Conservation (phyloP, 2,329 filamentous ascomycete species). For the Aurifilum marmelostoma region DNA sequence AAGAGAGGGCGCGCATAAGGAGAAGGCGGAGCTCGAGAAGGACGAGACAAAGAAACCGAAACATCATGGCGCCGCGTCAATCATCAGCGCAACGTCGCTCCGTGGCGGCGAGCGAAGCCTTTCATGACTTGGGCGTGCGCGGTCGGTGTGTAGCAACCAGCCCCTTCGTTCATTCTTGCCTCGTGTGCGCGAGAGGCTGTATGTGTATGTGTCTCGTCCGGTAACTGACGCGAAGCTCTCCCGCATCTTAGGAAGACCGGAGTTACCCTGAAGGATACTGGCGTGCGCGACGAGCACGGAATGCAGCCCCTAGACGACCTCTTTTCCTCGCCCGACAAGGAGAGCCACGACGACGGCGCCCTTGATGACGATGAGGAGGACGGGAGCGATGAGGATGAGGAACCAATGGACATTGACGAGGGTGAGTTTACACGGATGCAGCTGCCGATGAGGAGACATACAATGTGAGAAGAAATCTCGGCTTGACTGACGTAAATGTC, state of each 20-base stretch:
- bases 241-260: conserved; percentile 78
- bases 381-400: conserved; percentile 46
- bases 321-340: conserved; percentile 82
- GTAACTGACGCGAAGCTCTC: conserved; percentile 6
- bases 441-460: neutral
- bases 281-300: conserved; percentile 85
- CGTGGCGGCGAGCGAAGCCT: conserved; percentile 48
- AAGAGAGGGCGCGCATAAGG: too few relatives aligned
- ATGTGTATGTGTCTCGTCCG: neutral
- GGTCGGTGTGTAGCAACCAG: conserved; percentile 46
- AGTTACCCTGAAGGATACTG: conserved; percentile 75
- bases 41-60: neutral
- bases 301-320: conserved; percentile 85
- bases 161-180: neutral
- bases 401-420: conserved; percentile 50
- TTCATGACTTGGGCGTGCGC: conserved; percentile 53
- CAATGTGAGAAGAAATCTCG: neutral
- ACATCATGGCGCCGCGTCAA: conserved; percentile 44
- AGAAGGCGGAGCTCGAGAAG: neutral
- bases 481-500: neutral
- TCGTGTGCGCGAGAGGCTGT: too few relatives aligned
- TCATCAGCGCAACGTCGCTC: conserved; percentile 42
- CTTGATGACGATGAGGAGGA: conserved; percentile 39
- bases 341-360: conserved; percentile 35
- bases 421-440: conserved; percentile 41